Evolutionary conservation across 75 land plant species (phyloP).

Genomic region (Adiantum capillusveneris): DNA sequence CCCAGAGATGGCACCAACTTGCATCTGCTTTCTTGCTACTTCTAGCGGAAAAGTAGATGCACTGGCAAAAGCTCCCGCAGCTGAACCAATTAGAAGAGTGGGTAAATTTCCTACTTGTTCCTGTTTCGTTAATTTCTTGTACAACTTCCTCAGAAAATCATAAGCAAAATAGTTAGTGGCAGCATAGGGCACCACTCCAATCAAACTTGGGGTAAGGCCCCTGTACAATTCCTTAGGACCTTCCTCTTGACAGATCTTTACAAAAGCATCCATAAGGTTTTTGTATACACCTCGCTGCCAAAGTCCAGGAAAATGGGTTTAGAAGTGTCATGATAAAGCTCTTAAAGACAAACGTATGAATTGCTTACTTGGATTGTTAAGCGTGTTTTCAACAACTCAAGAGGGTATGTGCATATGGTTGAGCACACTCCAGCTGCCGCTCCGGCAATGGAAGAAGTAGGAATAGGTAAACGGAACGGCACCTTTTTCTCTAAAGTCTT

Average conservation of each 20-base stretch:
- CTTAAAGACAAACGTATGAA: not conserved
- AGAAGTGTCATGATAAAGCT: not conserved
- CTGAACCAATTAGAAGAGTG: slow-evolving; percentile 78
- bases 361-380: slow-evolving; percentile 72
- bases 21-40: slow-evolving; percentile 95
- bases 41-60: slow-evolving; percentile 81
- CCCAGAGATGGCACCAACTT: slow-evolving; percentile 78
- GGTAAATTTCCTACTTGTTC: slow-evolving; percentile 66
- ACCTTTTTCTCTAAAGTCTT: slow-evolving; percentile 59
- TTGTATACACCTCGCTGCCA: slow-evolving; percentile 81
- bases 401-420: slow-evolving; percentile 79
- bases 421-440: slow-evolving; percentile 96
- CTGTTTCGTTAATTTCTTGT: slow-evolving; percentile 59
- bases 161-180: slow-evolving; percentile 89
- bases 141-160: slow-evolving; percentile 60
- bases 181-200: slow-evolving; percentile 93
- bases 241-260: slow-evolving; percentile 71
- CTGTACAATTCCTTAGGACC: slow-evolving; percentile 83
- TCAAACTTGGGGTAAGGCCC: slow-evolving; percentile 83
- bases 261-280: slow-evolving; percentile 65
- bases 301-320: not conserved
- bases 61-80: slow-evolving; percentile 77
- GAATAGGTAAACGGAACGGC: slow-evolving; percentile 44
- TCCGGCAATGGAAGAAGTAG: slow-evolving; percentile 74
- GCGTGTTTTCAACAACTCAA: slow-evolving; percentile 87